Evolutionary conservation across 2,329 filamentous ascomycete species (phyloP), one percentile per base, ranked within the genome.

Genomic region (Dactylellina haptotyla): DNA sequence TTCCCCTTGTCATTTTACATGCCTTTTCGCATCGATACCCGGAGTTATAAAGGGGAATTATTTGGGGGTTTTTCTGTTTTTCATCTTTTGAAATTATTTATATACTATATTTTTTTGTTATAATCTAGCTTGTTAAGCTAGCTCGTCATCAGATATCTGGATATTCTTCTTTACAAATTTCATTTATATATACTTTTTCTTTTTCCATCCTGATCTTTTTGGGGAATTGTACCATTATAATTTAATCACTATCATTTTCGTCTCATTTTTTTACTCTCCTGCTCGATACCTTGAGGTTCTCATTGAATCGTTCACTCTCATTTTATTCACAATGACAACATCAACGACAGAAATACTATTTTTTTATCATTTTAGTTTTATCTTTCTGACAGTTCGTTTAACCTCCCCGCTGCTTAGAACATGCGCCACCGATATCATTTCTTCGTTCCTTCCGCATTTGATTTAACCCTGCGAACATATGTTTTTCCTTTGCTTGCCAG

Each of bases 1-100:
- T 57, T 58, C 45, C 14, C 63, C 26, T 37, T 45, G 10, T 37
- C 14, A 20, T 59, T 37, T 16, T 43, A 39, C 14, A 4, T 63
- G 54, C 37, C 43, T 63, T 63, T 9, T 59, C 37, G 67, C 67
- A 72, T 72, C 51, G 67, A 72, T 72, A 72, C 67, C 67, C 67
- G 67, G 67, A 72, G 67, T 72, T 72, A 43, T 70, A 63, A n/a
- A 65, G 50, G 50, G 43, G 61, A 39, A 53, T 64, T 30, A 26
- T 58, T 59, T 20, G 37, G 67, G 51, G 43, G 28, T 41, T 64
- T 34, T 46, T 43, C 14, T 37, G 18, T 37, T 39, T 30, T 54
- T 14, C 25, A n/a, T n/a, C n/a, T n/a, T n/a, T n/a, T n/a, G n/a
- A n/a, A n/a, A n/a, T n/a, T n/a, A 16, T 45, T 9, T 53, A 63